Percentiles rank a stretch among this genome's conserved stretches.
Conservation (phyloP, 2,329 filamentous ascomycete genomes). For the Trichoderma gracile region DNA sequence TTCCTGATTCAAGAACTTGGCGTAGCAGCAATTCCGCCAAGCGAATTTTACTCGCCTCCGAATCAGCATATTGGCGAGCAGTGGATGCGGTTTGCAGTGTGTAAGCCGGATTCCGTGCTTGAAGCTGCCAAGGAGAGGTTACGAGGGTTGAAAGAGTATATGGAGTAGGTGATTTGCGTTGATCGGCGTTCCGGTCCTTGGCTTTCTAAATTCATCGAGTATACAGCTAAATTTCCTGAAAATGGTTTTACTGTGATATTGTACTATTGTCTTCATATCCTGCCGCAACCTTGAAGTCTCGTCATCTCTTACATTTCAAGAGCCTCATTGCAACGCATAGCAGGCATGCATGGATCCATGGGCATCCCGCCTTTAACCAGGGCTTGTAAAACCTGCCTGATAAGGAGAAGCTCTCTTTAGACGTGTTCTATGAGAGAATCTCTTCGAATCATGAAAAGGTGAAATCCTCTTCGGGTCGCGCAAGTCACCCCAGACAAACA, state of each 20-base stretch:
- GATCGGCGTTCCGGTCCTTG: neutral
- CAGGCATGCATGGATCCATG: neutral
- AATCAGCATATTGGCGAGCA: conserved; percentile 16
- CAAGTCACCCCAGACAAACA: neutral
- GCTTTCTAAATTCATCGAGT: too few species aligned
- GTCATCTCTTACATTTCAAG: too few species aligned
- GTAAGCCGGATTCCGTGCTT: conserved; percentile 4
- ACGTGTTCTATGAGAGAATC: neutral
- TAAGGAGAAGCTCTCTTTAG: conserved; percentile 4
- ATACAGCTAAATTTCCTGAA: too few species aligned
- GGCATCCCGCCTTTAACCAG: conserved; percentile 4
- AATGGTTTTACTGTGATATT: too few species aligned
- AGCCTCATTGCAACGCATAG: too few species aligned
- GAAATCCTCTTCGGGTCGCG: neutral
- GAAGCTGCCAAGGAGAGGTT: conserved; percentile 14
- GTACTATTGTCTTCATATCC: too few species aligned
- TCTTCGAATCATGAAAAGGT: neutral
- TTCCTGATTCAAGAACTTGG: conserved; percentile 12
- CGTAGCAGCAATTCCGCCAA: conserved; percentile 8
- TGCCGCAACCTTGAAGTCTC: too few species aligned
- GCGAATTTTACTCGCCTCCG: conserved; percentile 4
- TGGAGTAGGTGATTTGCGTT: neutral
- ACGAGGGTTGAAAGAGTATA: conserved; percentile 9
- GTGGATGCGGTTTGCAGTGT: conserved; percentile 18
- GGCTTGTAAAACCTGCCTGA: neutral